Evolutionary conservation across 805 yeast genomes (phyloP).

Genomic region (Ogataea neopini): DNA sequence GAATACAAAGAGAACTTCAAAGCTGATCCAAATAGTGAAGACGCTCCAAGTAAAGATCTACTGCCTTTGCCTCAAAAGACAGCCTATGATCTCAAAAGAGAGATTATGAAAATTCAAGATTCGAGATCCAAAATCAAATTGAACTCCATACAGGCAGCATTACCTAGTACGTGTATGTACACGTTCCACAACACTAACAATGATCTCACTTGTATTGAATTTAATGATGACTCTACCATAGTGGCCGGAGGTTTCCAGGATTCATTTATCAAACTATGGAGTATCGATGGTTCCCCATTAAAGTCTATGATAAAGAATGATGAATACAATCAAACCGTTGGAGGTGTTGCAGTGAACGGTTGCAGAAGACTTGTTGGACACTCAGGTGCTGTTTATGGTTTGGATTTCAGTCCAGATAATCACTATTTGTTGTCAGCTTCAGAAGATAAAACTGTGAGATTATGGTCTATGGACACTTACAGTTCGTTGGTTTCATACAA

Average conservation of each 20-base stretch:
- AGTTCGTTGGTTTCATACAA: conserved; percentile 89
- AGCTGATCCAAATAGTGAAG: conserved; percentile 51
- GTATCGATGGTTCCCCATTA: conserved; percentile 86
- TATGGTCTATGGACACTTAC: conserved; percentile 93
- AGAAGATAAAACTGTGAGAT: conserved; percentile 87
- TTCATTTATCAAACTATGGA: conserved; percentile 88
- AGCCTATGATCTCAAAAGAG: conserved; percentile 74
- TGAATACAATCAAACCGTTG: conserved; percentile 40
- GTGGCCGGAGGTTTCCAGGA: conserved; percentile 96
- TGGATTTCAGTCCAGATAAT: conserved; percentile 89
- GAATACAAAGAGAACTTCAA: conserved; percentile 63
- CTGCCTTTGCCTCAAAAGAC: conserved; percentile 87
- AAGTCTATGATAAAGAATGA: conserved; percentile 60
- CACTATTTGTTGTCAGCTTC: conserved; percentile 77
- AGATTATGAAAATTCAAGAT: conserved; percentile 77
- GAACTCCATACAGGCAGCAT: conserved; percentile 70
- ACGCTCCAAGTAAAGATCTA: conserved; percentile 71
- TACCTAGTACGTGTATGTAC: conserved; percentile 97
- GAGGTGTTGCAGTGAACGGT: conserved; percentile 33
- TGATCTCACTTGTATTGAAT: conserved; percentile 81
- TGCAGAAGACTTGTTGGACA: conserved; percentile 77
- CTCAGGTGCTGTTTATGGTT: conserved; percentile 89
- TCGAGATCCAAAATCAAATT: conserved; percentile 72
- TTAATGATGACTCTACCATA: conserved; percentile 82
- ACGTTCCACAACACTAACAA: conserved; percentile 94